Percentiles rank a stretch among this genome's conserved stretches.
Conservation (phyloP, 2,329 filamentous ascomycete species). For the Fusarium sp. region DNA sequence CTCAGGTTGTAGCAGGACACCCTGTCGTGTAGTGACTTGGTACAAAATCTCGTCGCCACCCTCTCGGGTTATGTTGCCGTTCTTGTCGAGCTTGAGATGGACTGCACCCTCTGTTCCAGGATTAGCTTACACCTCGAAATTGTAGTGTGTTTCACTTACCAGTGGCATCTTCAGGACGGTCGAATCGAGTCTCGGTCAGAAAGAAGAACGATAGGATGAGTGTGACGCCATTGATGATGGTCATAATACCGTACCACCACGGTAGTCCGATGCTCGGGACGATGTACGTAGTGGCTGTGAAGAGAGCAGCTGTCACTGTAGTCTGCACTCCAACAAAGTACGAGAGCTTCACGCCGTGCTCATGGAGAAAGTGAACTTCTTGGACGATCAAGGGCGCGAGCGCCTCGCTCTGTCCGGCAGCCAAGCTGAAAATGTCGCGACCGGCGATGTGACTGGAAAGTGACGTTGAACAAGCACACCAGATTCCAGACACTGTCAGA, state of each 20-base stretch:
- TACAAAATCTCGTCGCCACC: not conserved
- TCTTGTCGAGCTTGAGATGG: not conserved
- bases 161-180: conserved; percentile 17
- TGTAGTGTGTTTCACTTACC: fast-evolving
- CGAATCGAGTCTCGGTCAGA: conserved; percentile 7
- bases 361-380: conserved; percentile 9
- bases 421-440: not conserved
- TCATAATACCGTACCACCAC: conserved; percentile 30
- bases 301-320: not conserved
- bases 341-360: conserved; percentile 2
- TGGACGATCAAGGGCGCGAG: conserved; percentile 16
- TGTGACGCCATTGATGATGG: not conserved
- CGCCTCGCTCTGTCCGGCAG: conserved; percentile 17
- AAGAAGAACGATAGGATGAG: conserved; percentile 11
- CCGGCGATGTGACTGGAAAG: conserved; percentile 10
- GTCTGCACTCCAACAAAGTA: conserved; percentile 19
- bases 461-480: conserved; percentile 21
- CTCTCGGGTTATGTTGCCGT: not conserved
- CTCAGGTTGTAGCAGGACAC: not conserved
- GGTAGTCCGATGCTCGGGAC: conserved; percentile 1
- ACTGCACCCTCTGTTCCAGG: not conserved
- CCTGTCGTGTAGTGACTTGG: conserved; percentile 24
- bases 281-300: conserved; percentile 8
- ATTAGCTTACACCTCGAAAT: fast-evolving
- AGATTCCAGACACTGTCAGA: conserved; percentile 1